These are phyloP conservation scores for Neonectria coccinea DNA, from an alignment of 2,329 filamentous ascomycete genomes.

Conservation along the genomic window DNA sequence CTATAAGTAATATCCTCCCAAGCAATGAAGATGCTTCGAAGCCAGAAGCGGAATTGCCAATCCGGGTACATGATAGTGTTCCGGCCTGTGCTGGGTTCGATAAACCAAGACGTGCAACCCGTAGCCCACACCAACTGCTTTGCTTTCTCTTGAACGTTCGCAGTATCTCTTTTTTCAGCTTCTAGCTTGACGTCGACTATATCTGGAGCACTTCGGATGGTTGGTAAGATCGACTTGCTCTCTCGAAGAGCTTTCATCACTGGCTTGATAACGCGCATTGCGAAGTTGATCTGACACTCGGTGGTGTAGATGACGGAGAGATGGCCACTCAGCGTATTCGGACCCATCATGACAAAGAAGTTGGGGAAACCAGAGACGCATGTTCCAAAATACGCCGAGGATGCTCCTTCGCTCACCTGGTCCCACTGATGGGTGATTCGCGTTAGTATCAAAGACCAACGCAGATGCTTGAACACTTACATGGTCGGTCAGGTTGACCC, in stretches of 20 bases:
- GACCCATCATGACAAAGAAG: constrained; percentile 52
- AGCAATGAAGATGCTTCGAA: constrained; percentile 58
- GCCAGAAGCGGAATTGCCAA: constrained; percentile 63
- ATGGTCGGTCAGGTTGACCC: constrained; percentile 53
- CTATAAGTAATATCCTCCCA: constrained; percentile 51
- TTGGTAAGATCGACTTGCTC: constrained; percentile 14
- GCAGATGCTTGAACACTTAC: constrained; percentile 48
- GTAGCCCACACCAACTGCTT: constrained; percentile 60
- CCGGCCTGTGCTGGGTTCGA: constrained; percentile 58
- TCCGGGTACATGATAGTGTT: constrained; percentile 66
- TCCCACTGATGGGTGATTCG: constrained; percentile 42
- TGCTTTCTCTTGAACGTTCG: constrained; percentile 55
- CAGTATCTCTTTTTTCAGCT: constrained; percentile 41
- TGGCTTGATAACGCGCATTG: constrained; percentile 50
- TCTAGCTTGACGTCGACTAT: constrained; percentile 48
- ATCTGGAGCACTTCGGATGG: constrained; percentile 35
- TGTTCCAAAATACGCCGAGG: constrained; percentile 61
- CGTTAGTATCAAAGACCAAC: constrained; percentile 16
- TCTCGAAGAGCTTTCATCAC: constrained; percentile 47
- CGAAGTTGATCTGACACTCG: constrained; percentile 64
- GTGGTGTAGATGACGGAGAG: constrained; percentile 62
- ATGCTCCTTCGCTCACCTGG: constrained; percentile 37
- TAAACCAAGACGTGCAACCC: constrained; percentile 64
- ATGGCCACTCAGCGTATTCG: constrained; percentile 58
- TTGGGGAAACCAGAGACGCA: constrained; percentile 60